These are phyloP conservation scores for Crithidia mellificae DNA, from an alignment of 208 protist species.

Conservation along the genomic window DNA sequence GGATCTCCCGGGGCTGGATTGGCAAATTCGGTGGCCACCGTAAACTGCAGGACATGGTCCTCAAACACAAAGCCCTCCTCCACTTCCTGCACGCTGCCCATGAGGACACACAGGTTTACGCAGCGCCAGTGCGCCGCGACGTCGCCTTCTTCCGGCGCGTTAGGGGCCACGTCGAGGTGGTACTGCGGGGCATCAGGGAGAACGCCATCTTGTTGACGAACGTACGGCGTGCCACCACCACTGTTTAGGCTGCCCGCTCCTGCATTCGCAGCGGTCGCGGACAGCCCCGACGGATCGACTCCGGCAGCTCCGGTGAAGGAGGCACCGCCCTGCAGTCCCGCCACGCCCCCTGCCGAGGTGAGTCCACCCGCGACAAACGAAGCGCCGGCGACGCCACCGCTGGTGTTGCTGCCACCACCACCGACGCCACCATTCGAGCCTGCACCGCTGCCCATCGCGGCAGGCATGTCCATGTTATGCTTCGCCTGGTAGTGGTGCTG, in stretches of 20 bases:
- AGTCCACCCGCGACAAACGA: not conserved
- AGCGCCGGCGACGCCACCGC: not conserved
- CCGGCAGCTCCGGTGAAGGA: not conserved
- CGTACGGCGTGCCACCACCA: constrained; percentile 38
- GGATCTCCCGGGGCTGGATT: constrained; percentile 77
- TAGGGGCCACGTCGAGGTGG: constrained; percentile 84
- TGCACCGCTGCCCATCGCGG: constrained; percentile 2
- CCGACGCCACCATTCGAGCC: not conserved
- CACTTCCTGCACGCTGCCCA: constrained; percentile 79
- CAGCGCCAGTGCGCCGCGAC: constrained; percentile 85
- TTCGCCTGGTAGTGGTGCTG: constrained; percentile 91
- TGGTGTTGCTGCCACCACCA: not conserved
- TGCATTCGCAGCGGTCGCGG: not conserved
- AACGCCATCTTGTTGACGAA: constrained; percentile 61
- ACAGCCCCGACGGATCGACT: not conserved
- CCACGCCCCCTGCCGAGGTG: not conserved
- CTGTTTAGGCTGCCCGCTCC: not conserved
- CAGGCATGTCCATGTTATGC: constrained; percentile 86
- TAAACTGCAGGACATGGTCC: constrained; percentile 87
- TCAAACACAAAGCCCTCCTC: constrained; percentile 87
- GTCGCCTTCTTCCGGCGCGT: constrained; percentile 85
- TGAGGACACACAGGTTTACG: constrained; percentile 79
- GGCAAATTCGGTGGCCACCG: constrained; percentile 78
- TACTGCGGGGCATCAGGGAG: constrained; percentile 75
- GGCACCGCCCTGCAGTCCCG: not conserved